Percentiles rank a stretch among this genome's conserved stretches.
These are phyloP conservation scores for Phaffia tasmanica DNA, from an alignment of 768 basidiomycete species.

Conservation along the genomic window DNA sequence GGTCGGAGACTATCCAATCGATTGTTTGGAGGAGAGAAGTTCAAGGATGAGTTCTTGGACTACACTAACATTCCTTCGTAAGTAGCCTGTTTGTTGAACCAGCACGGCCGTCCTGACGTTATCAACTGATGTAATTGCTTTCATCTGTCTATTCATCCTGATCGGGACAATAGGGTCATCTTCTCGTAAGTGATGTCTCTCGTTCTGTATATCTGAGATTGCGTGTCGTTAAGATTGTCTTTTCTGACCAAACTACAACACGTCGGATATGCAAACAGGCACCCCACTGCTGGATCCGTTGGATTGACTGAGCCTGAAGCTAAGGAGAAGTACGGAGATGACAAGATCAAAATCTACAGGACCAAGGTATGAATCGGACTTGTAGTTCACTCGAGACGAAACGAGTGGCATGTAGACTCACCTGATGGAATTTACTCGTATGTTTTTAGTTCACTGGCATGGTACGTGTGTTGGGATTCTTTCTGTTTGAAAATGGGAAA, in stretches of 20 bases:
- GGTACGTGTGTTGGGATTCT: neutral
- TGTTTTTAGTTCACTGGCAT: conserved; percentile 20
- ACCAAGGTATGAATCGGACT: conserved; percentile 35
- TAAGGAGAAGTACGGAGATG: conserved; percentile 66
- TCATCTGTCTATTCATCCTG: conserved; percentile 1
- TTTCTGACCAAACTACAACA: conserved; percentile 2
- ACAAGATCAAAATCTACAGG: conserved; percentile 81
- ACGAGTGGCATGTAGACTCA: neutral
- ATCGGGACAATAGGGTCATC: conserved; percentile 57
- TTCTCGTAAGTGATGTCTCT: conserved; percentile 61
- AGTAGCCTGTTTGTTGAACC: neutral
- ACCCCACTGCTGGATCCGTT: conserved; percentile 90
- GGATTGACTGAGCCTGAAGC: conserved; percentile 91
- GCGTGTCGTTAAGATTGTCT: conserved; percentile 2
- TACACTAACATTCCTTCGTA: conserved; percentile 69
- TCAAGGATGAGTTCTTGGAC: conserved; percentile 67
- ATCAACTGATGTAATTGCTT: neutral
- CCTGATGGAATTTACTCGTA: neutral
- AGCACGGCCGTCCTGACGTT: too few species aligned
- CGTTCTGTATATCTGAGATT: neutral
- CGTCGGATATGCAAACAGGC: conserved; percentile 44
- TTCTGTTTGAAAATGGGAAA: too few species aligned
- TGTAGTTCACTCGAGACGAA: neutral
- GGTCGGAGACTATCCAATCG: conserved; percentile 80
- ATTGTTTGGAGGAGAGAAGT: conserved; percentile 74